Percentiles rank a stretch among this genome's conserved stretches.
Evolutionary conservation across 148 eudicot genomes (phyloP).

Genomic region (Vaccinium vitisidaea): DNA sequence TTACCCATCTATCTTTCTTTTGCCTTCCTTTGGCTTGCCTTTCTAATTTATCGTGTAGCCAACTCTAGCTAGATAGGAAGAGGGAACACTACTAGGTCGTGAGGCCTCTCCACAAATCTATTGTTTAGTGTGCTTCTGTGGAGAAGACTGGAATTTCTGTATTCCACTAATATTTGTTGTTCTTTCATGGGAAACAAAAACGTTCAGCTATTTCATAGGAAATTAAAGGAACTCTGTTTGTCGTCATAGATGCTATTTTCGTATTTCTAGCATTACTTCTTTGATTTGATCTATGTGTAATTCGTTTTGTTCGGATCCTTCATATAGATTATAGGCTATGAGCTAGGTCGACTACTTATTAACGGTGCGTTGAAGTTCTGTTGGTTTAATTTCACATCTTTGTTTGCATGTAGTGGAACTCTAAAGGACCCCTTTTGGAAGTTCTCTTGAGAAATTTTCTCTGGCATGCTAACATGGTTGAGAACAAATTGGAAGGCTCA

Average conservation of each 20-base stretch:
- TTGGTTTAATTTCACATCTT: conserved; percentile 10
- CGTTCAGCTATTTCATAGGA: background rate
- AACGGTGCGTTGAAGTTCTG: background rate
- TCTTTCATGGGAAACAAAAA: background rate
- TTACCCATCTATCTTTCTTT: no score
- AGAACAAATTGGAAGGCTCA: conserved; percentile 39
- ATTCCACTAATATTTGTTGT: background rate
- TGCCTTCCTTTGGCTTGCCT: no score
- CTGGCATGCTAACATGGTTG: conserved; percentile 33
- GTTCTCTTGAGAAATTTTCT: conserved; percentile 47
- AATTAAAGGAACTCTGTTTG: background rate
- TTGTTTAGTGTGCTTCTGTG: background rate
- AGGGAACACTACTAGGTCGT: no score
- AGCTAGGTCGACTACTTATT: background rate
- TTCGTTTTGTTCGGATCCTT: background rate
- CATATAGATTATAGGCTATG: background rate
- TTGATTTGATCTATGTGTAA: background rate
- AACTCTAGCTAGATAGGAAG: no score
- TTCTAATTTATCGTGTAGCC: no score
- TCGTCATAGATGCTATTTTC: background rate
- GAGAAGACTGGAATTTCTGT: background rate
- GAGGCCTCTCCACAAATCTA: background rate
- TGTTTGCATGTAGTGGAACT: conserved; percentile 56
- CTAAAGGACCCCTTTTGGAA: conserved; percentile 81
- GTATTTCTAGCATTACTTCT: background rate